Evolutionary conservation across 2,329 filamentous ascomycete species (phyloP).

Genomic region (Ambrosiella cleistominuta): DNA sequence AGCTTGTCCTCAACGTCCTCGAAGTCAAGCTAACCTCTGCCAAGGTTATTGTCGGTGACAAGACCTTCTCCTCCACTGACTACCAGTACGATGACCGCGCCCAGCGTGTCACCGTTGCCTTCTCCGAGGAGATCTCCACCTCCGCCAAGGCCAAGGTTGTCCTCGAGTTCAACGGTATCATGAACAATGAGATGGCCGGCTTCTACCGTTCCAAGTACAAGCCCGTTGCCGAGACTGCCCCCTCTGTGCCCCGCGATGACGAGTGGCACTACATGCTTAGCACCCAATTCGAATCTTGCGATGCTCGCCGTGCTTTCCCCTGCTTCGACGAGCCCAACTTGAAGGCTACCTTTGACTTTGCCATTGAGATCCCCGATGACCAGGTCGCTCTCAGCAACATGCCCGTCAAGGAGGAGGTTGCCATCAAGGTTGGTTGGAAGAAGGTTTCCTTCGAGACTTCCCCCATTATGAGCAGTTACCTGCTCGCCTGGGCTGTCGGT

Average conservation of each 20-base stretch:
- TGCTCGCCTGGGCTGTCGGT: slow-evolving; percentile 84
- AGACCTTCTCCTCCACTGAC: slow-evolving; percentile 30
- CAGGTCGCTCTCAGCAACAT: slow-evolving; percentile 89
- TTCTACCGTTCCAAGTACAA: slow-evolving; percentile 94
- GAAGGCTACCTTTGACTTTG: slow-evolving; percentile 88
- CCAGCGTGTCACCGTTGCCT: slow-evolving; percentile 66
- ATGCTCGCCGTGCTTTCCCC: slow-evolving; percentile 85
- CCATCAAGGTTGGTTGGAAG: slow-evolving; percentile 46
- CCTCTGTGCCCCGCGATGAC: slow-evolving; percentile 59
- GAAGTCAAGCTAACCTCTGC: slow-evolving; percentile 58
- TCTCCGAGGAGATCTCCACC: slow-evolving; percentile 51
- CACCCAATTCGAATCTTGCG: slow-evolving; percentile 94
- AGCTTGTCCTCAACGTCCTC: slow-evolving; percentile 70
- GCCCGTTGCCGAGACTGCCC: slow-evolving; percentile 50
- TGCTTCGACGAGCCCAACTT: slow-evolving; percentile 97
- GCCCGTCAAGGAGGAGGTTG: slow-evolving; percentile 58
- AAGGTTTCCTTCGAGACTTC: slow-evolving; percentile 65
- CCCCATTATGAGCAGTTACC: slow-evolving; percentile 80
- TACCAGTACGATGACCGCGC: slow-evolving; percentile 69
- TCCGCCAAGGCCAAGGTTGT: slow-evolving; percentile 48
- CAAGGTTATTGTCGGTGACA: slow-evolving; percentile 33
- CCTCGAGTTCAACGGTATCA: slow-evolving; percentile 60
- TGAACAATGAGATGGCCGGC: slow-evolving; percentile 83
- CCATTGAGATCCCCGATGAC: slow-evolving; percentile 77
- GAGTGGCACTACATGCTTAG: slow-evolving; percentile 64